Base-by-base conservation (phyloP, 305 asterid genomes). In the Solanum hybrid region DNA sequence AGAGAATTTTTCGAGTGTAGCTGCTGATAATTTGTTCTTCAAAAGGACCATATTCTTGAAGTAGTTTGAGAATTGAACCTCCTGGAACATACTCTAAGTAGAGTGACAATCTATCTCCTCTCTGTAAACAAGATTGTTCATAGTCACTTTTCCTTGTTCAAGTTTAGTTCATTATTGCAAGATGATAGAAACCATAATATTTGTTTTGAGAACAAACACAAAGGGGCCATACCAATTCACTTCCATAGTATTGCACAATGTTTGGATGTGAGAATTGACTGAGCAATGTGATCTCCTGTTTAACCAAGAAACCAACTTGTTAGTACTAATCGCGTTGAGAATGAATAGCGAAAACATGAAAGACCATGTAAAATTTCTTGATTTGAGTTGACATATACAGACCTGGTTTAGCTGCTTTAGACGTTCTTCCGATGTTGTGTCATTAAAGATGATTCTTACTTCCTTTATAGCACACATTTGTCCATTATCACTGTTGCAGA, bases 381-480 rank as follows among this genome's bases (percentile, higher is more conserved):
- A 87, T 65, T 37, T 13, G 26, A 89, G 78, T 61, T 61, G 57
- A 87, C 75, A n/a, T 51, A 79, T n/a, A 31, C 20, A 5, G 7
- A 96, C 99, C 99, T 97, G 99, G 92, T 95, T 96, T 92, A 97
- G 94, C 90, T 95, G 99, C 93, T 94, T 96, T 90, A 97, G 98
- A 89, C 95, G 89, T 91, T 97, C 99, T 93, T 95, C 95, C 22
- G 99, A 96, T 57, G 96, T 91, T 84, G 90, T 96, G 92, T 97
- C 99, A 78, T 96, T 98, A 5, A 98, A 92, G 90, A 95, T 92
- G 88, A 96, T 94, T 90, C 89, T 94, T 36, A 97, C 99, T 95
- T 97, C 98, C 92, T 97, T 97, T 91, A 97, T 97, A 33, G 99
- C 99, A 32, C 99, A 97, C 99, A 97, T 97, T 92, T 95, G 98